Evolutionary conservation across 352 stramenopile genomes (phyloP).

Genomic region (Globisporangium solare): DNA sequence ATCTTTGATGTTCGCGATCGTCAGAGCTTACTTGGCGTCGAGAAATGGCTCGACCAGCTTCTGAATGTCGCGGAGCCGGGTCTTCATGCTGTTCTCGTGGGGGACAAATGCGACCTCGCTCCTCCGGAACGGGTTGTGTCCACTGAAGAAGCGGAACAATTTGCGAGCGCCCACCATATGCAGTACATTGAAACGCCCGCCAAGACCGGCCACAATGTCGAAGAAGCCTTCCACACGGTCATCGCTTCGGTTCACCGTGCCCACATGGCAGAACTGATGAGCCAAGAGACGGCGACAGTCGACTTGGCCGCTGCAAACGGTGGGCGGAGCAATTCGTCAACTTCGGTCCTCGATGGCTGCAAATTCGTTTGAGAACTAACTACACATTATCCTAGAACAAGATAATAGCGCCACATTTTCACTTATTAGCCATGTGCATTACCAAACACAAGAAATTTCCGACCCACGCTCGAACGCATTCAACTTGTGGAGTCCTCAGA

Average conservation of each 20-base stretch:
- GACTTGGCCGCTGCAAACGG: conserved; percentile 18
- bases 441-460: too few species aligned
- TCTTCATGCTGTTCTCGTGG: conserved; percentile 59
- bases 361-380: too few species aligned
- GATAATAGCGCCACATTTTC: too few species aligned
- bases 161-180: conserved; percentile 66
- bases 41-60: conserved; percentile 71
- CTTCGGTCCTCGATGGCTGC: too few species aligned
- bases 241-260: conserved; percentile 53
- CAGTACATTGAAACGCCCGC: conserved; percentile 77
- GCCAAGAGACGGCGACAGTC: conserved; percentile 21
- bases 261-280: conserved; percentile 26
- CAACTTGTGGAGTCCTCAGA: too few species aligned
- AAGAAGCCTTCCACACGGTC: conserved; percentile 52
- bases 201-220: conserved; percentile 65
- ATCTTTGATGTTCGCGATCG: conserved; percentile 74
- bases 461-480: too few species aligned
- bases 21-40: conserved; percentile 43
- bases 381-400: too few species aligned
- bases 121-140: conserved; percentile 37
- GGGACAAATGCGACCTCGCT: conserved; percentile 71
- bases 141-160: conserved; percentile 58
- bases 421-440: too few species aligned
- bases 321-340: too few species aligned
- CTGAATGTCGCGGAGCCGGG: conserved; percentile 69